A percentile compares a stretch with the other conserved stretches of the same genome.
These are phyloP conservation scores for Candolleomyces aberdarensis DNA, from an alignment of 768 basidiomycete genomes.

Conservation along the genomic window DNA sequence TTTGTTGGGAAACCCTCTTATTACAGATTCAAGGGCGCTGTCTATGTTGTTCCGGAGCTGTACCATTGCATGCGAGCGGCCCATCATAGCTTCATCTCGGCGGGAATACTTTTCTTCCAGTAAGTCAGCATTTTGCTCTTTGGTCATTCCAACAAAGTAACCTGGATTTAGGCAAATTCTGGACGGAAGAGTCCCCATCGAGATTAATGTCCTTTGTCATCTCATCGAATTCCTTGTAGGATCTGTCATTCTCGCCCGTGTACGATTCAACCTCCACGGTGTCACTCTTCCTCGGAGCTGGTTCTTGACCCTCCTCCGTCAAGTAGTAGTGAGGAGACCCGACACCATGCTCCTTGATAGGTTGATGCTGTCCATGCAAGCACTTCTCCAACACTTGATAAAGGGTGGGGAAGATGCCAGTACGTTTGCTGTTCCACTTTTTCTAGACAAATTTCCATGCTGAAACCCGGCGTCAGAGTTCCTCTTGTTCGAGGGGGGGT, in stretches of 20 bases:
- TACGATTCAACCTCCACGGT: slow-evolving; percentile 33
- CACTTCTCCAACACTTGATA: too few relatives aligned
- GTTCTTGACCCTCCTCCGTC: slow-evolving; percentile 28
- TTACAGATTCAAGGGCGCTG: background rate
- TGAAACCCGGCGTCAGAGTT: too few relatives aligned
- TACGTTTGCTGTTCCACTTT: too few relatives aligned
- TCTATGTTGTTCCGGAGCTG: slow-evolving; percentile 20
- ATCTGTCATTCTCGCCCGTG: slow-evolving; percentile 32
- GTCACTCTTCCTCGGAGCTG: slow-evolving; percentile 55
- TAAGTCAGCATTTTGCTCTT: slow-evolving; percentile 21
- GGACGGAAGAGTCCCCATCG: slow-evolving; percentile 31
- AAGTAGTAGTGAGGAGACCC: background rate
- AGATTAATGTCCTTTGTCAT: too few relatives aligned
- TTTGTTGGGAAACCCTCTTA: slow-evolving; percentile 2
- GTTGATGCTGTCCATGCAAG: too few relatives aligned
- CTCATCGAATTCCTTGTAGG: slow-evolving; percentile 49
- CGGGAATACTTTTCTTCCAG: slow-evolving; percentile 40
- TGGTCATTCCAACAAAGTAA: background rate
- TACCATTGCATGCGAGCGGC: slow-evolving; percentile 22
- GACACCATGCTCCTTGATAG: too few relatives aligned
- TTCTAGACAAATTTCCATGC: too few relatives aligned
- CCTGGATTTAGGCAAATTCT: slow-evolving; percentile 41
- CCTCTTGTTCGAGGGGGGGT: slow-evolving; percentile 23
- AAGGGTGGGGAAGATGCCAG: too few relatives aligned
- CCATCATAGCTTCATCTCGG: slow-evolving; percentile 20